Evolutionary conservation across 2,329 filamentous ascomycete species (phyloP).

Genomic region (Talaromyces islandicus): DNA sequence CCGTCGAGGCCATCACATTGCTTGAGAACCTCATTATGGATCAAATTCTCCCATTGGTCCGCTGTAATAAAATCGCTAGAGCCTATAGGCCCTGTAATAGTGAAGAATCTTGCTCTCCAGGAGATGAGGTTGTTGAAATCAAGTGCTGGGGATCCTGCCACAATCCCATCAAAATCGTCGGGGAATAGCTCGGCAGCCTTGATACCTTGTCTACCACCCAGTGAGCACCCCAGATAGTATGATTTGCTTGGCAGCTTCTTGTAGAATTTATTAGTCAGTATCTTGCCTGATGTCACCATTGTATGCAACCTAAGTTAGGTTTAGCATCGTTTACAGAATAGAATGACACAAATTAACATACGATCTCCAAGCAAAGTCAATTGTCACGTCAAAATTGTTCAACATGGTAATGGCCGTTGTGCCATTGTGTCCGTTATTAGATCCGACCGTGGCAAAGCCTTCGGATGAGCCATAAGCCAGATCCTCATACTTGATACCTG

Average conservation of each 20-base stretch:
- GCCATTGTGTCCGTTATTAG: conserved; percentile 48
- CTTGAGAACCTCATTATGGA: conserved; percentile 31
- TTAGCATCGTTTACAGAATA: neutral
- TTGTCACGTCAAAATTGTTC: conserved; percentile 39
- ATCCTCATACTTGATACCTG: conserved; percentile 42
- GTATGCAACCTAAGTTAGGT: neutral
- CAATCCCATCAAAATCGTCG: conserved; percentile 51
- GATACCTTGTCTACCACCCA: conserved; percentile 13
- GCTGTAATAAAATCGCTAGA: neutral
- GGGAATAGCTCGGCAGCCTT: conserved; percentile 45
- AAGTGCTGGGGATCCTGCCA: conserved; percentile 36
- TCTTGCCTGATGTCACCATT: conserved; percentile 7
- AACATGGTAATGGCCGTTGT: conserved; percentile 42
- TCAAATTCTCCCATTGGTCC: conserved; percentile 20
- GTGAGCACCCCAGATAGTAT: conserved; percentile 13
- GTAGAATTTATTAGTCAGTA: conserved; percentile 37
- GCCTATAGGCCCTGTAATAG: neutral
- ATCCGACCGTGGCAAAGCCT: conserved; percentile 43
- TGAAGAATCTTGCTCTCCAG: conserved; percentile 31
- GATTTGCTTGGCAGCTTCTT: conserved; percentile 23
- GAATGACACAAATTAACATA: conserved; percentile 22
- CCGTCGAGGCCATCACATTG: conserved; percentile 29
- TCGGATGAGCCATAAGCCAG: conserved; percentile 37
- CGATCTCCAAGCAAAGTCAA: conserved; percentile 44
- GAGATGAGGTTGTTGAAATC: conserved; percentile 35